Base-by-base conservation (phyloP, 495 filamentous ascomycete species). In the Pyrenopolyporus hunteri region DNA sequence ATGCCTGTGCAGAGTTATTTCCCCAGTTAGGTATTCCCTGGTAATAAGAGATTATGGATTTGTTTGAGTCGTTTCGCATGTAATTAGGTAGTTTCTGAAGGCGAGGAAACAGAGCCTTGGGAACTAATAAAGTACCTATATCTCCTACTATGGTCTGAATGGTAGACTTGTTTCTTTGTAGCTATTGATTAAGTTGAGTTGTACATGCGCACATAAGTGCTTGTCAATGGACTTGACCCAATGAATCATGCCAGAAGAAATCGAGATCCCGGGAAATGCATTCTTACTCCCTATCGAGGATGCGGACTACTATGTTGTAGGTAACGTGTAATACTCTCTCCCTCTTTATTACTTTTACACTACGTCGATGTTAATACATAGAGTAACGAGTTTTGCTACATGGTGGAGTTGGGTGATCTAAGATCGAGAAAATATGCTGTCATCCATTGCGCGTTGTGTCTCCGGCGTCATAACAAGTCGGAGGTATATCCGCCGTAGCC, bases 401-500 rank as follows among this genome's bases (percentile, higher is more conserved):
- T 39, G 51, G 43, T 36, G 43, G 49, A 61, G 32, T 26, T 47
- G 48, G 44, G 17, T 50, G 54, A 48, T 59, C 54, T 53, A 28
- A 51, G 63, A 66, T 57, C 50, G 39, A 45, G 51, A 13, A 17
- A 49, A 29, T 25, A 56, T 56, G 56, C 28, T 56, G 48, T 57
- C 51, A 57, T 57, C 35, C 45, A 51, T 65, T 64, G 50, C 50
- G 62, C 28, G 57, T n/a, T 57, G 11, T 36, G 4, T 33, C 56
- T 31, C 48, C 22, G 37, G n/a, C 40, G 49, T 58, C 39, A 59
- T 57, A 28, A 23, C 26, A 8, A 54, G 25, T 32, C 55, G 11
- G 50, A 46, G 31, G 45, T 42, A 40, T 48, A 50, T 50, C 45
- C 42, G 28, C 3, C 13, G 49, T 36, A 40, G 33, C 48, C 39